Percentiles rank a stretch among this genome's conserved stretches.
These are phyloP conservation scores for Daldinia sp. DNA, from an alignment of 2,329 filamentous ascomycete species.

Conservation along the genomic window DNA sequence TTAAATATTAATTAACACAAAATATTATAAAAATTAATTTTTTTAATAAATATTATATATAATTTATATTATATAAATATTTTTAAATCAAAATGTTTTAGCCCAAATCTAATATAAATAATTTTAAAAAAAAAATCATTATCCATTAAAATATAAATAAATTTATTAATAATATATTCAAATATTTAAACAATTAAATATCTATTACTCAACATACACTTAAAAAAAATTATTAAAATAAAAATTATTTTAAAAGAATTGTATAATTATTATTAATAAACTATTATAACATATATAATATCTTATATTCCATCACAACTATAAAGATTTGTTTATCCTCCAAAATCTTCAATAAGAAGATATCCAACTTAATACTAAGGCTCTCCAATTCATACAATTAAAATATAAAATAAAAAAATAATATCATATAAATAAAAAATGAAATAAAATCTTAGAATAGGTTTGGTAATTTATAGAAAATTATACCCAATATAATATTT, in stretches of 20 bases:
- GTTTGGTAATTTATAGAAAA: neutral
- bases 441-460: neutral
- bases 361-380: neutral
- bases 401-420: neutral
- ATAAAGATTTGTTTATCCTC: slow-evolving; percentile 5
- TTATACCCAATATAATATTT: neutral
- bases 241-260: neutral
- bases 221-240: neutral
- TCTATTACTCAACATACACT: neutral
- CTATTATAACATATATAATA: neutral
- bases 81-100: no score
- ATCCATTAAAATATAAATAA: neutral
- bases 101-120: neutral
- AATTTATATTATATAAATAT: no score
- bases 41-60: no score
- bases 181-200: neutral
- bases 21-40: no score
- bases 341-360: neutral
- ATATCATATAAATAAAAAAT: neutral
- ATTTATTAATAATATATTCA: neutral
- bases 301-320: neutral
- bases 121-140: neutral
- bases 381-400: neutral
- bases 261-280: no score
- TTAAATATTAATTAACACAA: no score